These are phyloP conservation scores for Exophiala dermatitidis DNA, from an alignment of 2,329 filamentous ascomycete species.

Conservation along the genomic window DNA sequence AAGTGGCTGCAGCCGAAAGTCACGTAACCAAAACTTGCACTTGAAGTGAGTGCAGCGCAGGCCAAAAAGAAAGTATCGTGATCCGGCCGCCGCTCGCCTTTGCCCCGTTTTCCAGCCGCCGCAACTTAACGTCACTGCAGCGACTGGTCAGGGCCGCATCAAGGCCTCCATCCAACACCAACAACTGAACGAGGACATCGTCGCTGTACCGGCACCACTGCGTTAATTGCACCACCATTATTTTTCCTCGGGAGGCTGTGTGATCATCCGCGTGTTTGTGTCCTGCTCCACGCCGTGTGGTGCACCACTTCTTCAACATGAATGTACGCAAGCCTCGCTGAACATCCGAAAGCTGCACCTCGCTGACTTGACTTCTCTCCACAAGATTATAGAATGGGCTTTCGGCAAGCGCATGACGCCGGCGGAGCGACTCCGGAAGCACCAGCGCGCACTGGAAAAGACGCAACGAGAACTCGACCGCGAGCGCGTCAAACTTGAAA, in stretches of 20 bases:
- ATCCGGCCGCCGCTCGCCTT: background rate
- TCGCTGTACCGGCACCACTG: background rate
- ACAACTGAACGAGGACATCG: background rate
- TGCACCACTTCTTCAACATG: constrained; percentile 28
- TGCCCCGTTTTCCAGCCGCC: background rate
- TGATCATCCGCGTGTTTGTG: background rate
- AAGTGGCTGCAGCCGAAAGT: background rate
- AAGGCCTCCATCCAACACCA: constrained; percentile 3
- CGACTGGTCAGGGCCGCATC: background rate
- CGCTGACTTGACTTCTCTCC: constrained; percentile 18
- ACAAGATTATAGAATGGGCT: constrained; percentile 91
- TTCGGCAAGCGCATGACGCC: constrained; percentile 99
- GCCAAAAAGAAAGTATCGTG: background rate
- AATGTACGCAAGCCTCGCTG: constrained; percentile 32
- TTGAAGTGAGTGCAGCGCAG: too few species aligned
- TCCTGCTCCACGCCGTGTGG: background rate
- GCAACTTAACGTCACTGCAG: constrained; percentile 1
- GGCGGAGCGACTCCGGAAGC: constrained; percentile 57
- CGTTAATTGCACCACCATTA: background rate
- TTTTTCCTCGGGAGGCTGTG: too few species aligned
- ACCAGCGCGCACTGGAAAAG: constrained; percentile 94
- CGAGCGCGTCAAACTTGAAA: constrained; percentile 90
- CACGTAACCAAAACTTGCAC: background rate
- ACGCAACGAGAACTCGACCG: constrained; percentile 94
- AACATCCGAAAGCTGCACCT: constrained; percentile 1